These are phyloP conservation scores for Zasmidium cellare DNA, from an alignment of 2,329 filamentous ascomycete species.

Conservation along the genomic window DNA sequence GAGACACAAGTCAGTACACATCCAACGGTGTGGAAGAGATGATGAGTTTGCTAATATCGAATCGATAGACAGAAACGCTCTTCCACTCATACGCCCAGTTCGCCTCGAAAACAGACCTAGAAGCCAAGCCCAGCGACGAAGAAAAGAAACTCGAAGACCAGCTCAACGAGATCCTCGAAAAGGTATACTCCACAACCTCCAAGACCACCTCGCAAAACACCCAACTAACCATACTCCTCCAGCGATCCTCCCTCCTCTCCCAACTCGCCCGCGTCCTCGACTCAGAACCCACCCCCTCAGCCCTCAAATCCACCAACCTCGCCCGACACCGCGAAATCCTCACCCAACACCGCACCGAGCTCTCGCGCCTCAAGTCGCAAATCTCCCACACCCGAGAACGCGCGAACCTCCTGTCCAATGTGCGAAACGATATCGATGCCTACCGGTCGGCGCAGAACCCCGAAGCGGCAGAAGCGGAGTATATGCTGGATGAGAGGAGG, in stretches of 20 bases:
- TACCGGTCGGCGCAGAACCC: conserved; percentile 74
- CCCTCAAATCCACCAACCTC: conserved; percentile 96
- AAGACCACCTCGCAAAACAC: not conserved
- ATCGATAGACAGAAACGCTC: conserved; percentile 72
- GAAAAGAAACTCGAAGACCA: conserved; percentile 77
- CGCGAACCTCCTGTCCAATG: conserved; percentile 85
- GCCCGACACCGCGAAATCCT: conserved; percentile 88
- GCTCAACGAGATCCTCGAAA: conserved; percentile 80
- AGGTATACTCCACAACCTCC: conserved; percentile 51
- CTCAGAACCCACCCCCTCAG: conserved; percentile 87
- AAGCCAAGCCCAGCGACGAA: conserved; percentile 80
- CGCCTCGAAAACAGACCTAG: conserved; percentile 74
- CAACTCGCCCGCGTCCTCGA: conserved; percentile 89
- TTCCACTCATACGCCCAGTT: conserved; percentile 91
- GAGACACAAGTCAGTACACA: conserved; percentile 74
- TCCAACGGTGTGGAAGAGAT: not conserved
- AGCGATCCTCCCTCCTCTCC: conserved; percentile 79
- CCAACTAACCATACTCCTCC: conserved; percentile 1
- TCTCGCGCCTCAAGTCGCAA: conserved; percentile 69
- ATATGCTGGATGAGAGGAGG: conserved; percentile 89
- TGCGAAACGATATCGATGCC: conserved; percentile 86
- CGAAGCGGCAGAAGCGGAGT: conserved; percentile 83
- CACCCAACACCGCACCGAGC: conserved; percentile 79
- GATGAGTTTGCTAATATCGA: conserved; percentile 20
- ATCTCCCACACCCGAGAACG: conserved; percentile 79